Conservation (phyloP, 1,284 basidiomycete genomes). For the Ceratorhiza oryzae-sativae region DNA sequence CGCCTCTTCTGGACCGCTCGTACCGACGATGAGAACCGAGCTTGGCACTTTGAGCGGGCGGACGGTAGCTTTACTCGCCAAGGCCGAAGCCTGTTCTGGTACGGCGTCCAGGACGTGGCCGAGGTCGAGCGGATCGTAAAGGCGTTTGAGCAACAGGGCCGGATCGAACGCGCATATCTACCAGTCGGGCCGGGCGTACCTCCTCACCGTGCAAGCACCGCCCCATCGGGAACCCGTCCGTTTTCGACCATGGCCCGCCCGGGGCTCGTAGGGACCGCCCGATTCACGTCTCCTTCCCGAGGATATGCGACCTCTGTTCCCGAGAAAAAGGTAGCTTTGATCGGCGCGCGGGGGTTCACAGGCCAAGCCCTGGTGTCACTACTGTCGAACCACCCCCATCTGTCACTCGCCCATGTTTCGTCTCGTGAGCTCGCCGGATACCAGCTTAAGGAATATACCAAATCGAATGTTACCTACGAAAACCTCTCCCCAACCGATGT, state of each 20-base stretch:
- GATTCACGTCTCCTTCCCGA: slow-evolving; percentile 55
- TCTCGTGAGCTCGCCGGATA: slow-evolving; percentile 92
- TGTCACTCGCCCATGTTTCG: slow-evolving; percentile 92
- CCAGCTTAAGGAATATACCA: slow-evolving; percentile 83
- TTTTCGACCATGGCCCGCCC: slow-evolving; percentile 78
- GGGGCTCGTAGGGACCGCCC: slow-evolving; percentile 49
- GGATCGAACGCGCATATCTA: slow-evolving; percentile 87
- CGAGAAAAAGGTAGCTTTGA: slow-evolving; percentile 90
- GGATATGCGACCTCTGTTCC: slow-evolving; percentile 62
- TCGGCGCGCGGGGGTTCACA: slow-evolving; percentile 96
- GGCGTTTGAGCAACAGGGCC: slow-evolving; percentile 82
- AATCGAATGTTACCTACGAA: slow-evolving; percentile 75
- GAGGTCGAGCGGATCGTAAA: slow-evolving; percentile 90
- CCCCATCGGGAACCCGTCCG: slow-evolving; percentile 55
- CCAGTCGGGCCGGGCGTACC: slow-evolving; percentile 87
- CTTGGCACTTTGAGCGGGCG: slow-evolving; percentile 99
- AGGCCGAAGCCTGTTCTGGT: slow-evolving; percentile 96
- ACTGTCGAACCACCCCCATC: slow-evolving; percentile 84
- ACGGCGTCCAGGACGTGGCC: slow-evolving; percentile 89
- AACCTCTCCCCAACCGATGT: slow-evolving; percentile 82
- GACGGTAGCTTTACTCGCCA: slow-evolving; percentile 97
- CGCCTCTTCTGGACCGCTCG: slow-evolving; percentile 96
- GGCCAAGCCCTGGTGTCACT: slow-evolving; percentile 90
- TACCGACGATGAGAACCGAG: slow-evolving; percentile 93
- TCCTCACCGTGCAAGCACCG: slow-evolving; percentile 59